Evolutionary conservation across 2,329 filamentous ascomycete genomes (phyloP), one percentile per base, ranked within the genome.

Genomic region (Aschersonia sp.): DNA sequence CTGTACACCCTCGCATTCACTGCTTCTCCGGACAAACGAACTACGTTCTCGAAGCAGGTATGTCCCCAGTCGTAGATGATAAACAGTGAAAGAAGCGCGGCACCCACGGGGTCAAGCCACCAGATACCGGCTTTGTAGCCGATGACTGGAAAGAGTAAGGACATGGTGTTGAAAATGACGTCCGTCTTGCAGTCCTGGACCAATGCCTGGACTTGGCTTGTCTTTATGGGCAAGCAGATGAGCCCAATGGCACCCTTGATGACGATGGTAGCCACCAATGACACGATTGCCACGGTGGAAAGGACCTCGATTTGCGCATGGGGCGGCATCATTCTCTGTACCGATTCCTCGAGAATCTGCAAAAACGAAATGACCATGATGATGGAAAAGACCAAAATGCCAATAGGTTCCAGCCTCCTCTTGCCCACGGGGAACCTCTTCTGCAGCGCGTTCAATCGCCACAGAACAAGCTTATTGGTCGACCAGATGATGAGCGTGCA

Each of bases 111-210:
- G 57, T 85, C 81, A 11, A 85, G 68, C 80, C 80, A 84, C 80
- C 81, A 85, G 11, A 81, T 56, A 30, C 75, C 58, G 4, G 73
- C 66, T 45, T 74, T 67, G 54, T 74, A 68, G 6, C 81, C 81
- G 45, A 83, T 58, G 1, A 92, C 72, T 0, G 87, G 87, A 57
- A 94, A 94, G n/a, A 90, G 73, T 56, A 94, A 87, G 43, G 83
- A 87, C 54, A 90, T 87, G 0, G 78, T 80, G 66, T 94, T 94
- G 74, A 94, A 94, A 22, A 92, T 78, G 8, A 94, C 84, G 56
- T 94, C 84, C 0, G 84, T 82, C 57, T 69, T 64, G 49, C 60
- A 63, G 9, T 63, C 60, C 11, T 63, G 60, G 0, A 63, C 59
- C 9, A 84, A 62, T 0, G 87, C 86, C 58, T 89, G 87, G 0